Conservation (phyloP, 2,329 filamentous ascomycete genomes). For the Fonsecaea erecta region DNA sequence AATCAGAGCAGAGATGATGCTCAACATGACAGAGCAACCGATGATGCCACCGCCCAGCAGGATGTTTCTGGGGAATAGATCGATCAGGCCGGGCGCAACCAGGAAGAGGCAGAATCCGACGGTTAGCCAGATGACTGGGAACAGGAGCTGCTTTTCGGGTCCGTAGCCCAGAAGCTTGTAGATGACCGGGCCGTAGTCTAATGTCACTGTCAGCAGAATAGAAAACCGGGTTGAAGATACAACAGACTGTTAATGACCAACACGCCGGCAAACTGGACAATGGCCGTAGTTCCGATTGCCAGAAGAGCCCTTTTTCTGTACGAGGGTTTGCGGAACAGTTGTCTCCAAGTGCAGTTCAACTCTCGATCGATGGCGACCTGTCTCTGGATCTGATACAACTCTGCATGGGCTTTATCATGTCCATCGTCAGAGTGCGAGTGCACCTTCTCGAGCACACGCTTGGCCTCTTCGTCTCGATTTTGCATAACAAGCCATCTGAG, state of each 20-base stretch:
- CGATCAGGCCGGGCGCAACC: constrained; percentile 17
- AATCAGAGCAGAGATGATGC: constrained; percentile 27
- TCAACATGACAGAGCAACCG: constrained; percentile 22
- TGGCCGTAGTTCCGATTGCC: constrained; percentile 20
- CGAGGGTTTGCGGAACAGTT: constrained; percentile 26
- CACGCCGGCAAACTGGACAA: constrained; percentile 39
- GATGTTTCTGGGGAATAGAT: constrained; percentile 1
- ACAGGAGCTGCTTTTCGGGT: constrained; percentile 24
- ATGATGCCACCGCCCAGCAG: constrained; percentile 35
- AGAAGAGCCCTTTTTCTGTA: constrained; percentile 31
- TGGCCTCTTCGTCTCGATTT: constrained; percentile 32
- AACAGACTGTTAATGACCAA: constrained; percentile 49
- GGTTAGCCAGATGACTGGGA: constrained; percentile 23
- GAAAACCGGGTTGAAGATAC: neutral
- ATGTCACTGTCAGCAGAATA: constrained; percentile 10
- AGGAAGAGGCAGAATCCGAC: constrained; percentile 14
- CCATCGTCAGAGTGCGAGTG: constrained; percentile 25
- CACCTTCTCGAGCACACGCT: constrained; percentile 16
- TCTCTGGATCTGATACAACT: constrained; percentile 33
- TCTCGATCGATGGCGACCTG: constrained; percentile 28
- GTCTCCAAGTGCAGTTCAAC: constrained; percentile 22
- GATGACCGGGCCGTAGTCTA: constrained; percentile 26
- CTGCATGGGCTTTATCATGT: constrained; percentile 14
- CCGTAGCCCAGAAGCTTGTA: constrained; percentile 26
- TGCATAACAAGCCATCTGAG: constrained; percentile 34